Evolutionary conservation across 805 yeast genomes (phyloP).

Genomic region (Yamadazyma takamatsuzukensis): DNA sequence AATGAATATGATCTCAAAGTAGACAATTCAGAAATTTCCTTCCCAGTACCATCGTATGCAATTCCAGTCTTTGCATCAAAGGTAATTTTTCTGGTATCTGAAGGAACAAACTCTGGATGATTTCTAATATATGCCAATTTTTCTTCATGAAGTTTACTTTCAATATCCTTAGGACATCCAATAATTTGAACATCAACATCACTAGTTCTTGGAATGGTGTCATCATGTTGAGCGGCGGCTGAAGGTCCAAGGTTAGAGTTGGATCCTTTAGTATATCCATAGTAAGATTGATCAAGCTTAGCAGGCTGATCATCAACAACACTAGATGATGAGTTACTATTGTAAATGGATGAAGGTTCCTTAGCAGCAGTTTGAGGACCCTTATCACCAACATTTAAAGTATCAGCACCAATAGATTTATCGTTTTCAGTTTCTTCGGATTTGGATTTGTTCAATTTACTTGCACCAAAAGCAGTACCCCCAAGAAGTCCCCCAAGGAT

Average conservation of each 20-base stretch:
- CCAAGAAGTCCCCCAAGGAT: conserved; percentile 3
- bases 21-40: conserved; percentile 12
- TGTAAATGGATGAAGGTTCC: conserved; percentile 3
- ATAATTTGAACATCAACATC: conserved; percentile 11
- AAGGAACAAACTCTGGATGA: conserved; percentile 12
- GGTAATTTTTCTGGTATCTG: conserved; percentile 10
- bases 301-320: conserved; percentile 3
- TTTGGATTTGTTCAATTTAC: background rate
- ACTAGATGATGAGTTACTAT: conserved; percentile 11
- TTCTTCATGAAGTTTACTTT: conserved; percentile 6
- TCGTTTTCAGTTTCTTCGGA: too few relatives aligned
- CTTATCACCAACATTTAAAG: too few relatives aligned
- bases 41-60: conserved; percentile 14
- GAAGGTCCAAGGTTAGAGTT: background rate
- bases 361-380: too few relatives aligned
- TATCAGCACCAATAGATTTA: too few relatives aligned
- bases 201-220: conserved; percentile 9
- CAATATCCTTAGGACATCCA: conserved; percentile 12
- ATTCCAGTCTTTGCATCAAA: conserved; percentile 16
- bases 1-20: conserved; percentile 11
- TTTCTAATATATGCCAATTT: conserved; percentile 6
- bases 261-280: conserved; percentile 4
- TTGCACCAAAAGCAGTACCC: conserved; percentile 6
- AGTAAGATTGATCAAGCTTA: conserved; percentile 6
- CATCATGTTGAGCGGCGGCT: background rate